A percentile compares a stretch with the other conserved stretches of the same genome.
Evolutionary conservation across 768 basidiomycete species (phyloP).

Genomic region (Amanita rimosa): DNA sequence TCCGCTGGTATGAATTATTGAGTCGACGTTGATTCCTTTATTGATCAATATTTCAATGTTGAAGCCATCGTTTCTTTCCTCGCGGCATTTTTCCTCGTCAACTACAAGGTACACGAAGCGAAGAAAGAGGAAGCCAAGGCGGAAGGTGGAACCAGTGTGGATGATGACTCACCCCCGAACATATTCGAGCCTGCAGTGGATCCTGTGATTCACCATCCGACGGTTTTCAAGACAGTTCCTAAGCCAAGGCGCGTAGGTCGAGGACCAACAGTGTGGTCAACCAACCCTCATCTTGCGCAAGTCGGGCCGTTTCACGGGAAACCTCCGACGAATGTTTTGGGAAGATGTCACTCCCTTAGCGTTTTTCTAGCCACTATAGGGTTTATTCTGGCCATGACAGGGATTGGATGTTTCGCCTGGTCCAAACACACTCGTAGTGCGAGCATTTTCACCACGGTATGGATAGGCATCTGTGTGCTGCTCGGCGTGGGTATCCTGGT

Average conservation of each 20-base stretch:
- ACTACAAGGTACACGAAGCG: slow-evolving; percentile 44
- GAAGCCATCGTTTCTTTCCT: slow-evolving; percentile 32
- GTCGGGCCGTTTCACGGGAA: slow-evolving; percentile 33
- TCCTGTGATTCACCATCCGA: not conserved
- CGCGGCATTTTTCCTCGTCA: slow-evolving; percentile 43
- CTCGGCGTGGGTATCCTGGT: slow-evolving; percentile 10
- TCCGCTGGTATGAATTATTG: slow-evolving; percentile 28
- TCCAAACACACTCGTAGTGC: slow-evolving; percentile 31
- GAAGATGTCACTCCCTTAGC: slow-evolving; percentile 36
- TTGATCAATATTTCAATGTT: not conserved
- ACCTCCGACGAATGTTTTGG: slow-evolving; percentile 34
- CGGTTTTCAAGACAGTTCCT: slow-evolving; percentile 9
- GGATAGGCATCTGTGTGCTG: slow-evolving; percentile 23
- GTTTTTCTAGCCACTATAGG: slow-evolving; percentile 34
- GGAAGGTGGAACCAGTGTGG: not conserved
- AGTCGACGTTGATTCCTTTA: not conserved
- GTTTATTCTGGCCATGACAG: slow-evolving; percentile 37
- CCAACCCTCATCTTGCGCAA: slow-evolving; percentile 39
- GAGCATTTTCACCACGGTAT: slow-evolving; percentile 28
- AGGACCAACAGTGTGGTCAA: slow-evolving; percentile 23
- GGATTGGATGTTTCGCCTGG: slow-evolving; percentile 44
- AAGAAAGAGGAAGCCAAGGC: slow-evolving; percentile 28
- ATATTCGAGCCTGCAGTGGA: slow-evolving; percentile 3
- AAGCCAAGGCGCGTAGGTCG: slow-evolving; percentile 6
- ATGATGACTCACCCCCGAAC: not conserved